phyloP scores from a whole-genome alignment of 164 flowering plant genomes.

The Nymphaea thermarum region DNA sequence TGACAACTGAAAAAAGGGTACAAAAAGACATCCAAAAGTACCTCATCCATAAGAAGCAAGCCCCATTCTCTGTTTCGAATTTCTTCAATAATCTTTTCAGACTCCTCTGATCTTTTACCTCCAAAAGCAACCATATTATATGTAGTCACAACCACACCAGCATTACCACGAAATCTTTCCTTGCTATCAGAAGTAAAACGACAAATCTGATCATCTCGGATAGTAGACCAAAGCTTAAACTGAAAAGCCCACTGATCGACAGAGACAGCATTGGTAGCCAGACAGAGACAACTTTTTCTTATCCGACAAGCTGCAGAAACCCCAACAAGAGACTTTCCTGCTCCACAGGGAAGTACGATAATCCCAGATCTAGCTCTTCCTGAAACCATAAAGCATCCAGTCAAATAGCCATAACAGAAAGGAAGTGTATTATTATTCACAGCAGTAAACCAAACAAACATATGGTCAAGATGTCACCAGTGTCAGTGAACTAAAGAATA shows the following conservation, averaged over 20 bases:
- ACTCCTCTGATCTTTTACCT: slow-evolving; percentile 97
- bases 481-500: too few species aligned
- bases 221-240: slow-evolving; percentile 87
- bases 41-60: slow-evolving; percentile 99
- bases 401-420: too few species aligned
- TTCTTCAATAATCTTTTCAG: slow-evolving; percentile 97
- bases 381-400: slow-evolving; percentile 17
- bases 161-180: slow-evolving; percentile 93
- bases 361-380: slow-evolving; percentile 99
- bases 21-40: slow-evolving; percentile 12
- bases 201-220: slow-evolving; percentile 82
- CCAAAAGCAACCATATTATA: slow-evolving; percentile 99
- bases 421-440: too few species aligned
- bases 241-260: slow-evolving; percentile 99
- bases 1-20: background rate
- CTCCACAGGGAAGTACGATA: slow-evolving; percentile 98
- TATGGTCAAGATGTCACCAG: too few species aligned
- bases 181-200: slow-evolving; percentile 99
- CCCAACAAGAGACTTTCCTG: slow-evolving; percentile 97
- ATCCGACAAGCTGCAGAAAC: slow-evolving; percentile 95
- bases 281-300: slow-evolving; percentile 92
- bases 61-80: slow-evolving; percentile 99
- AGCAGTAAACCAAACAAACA: too few species aligned
- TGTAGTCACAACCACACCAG: slow-evolving; percentile 97
- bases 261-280: slow-evolving; percentile 99